Conservation (phyloP, 805 yeast genomes). For the Brettanomyces anomalus region DNA sequence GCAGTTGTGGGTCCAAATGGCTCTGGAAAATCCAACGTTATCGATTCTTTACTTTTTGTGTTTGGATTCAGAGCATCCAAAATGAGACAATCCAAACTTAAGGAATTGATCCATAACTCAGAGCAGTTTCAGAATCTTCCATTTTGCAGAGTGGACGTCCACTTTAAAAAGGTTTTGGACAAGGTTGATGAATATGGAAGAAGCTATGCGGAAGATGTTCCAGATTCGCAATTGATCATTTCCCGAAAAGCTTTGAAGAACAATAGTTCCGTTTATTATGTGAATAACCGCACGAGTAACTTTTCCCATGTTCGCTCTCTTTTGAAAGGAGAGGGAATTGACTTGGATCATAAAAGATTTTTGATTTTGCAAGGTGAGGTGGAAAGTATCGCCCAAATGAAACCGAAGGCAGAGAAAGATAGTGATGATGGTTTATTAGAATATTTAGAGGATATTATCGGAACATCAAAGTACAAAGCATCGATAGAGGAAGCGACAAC, state of each 20-base stretch:
- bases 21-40: conserved; percentile 93
- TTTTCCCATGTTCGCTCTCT: conserved; percentile 73
- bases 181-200: conserved; percentile 13
- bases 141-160: conserved; percentile 86
- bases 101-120: conserved; percentile 89
- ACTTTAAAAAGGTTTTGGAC: conserved; percentile 72
- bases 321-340: conserved; percentile 77
- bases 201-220: conserved; percentile 33
- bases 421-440: conserved; percentile 91
- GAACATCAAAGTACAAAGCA: conserved; percentile 77
- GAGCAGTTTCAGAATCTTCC: conserved; percentile 55
- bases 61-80: conserved; percentile 95
- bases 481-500: conserved; percentile 56
- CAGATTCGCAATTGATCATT: conserved; percentile 55
- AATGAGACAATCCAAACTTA: conserved; percentile 92
- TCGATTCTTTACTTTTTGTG: conserved; percentile 96
- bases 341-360: conserved; percentile 89
- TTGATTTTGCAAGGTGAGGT: conserved; percentile 96
- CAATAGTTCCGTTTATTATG: conserved; percentile 69
- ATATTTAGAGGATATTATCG: conserved; percentile 93
- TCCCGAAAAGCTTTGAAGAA: conserved; percentile 73
- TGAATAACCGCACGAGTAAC: conserved; percentile 60
- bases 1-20: conserved; percentile 99
- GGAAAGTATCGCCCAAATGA: conserved; percentile 97
- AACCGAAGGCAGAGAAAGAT: conserved; percentile 88